phyloP scores from a whole-genome alignment of 1,284 basidiomycete species.

The Ustilago esculenta region DNA sequence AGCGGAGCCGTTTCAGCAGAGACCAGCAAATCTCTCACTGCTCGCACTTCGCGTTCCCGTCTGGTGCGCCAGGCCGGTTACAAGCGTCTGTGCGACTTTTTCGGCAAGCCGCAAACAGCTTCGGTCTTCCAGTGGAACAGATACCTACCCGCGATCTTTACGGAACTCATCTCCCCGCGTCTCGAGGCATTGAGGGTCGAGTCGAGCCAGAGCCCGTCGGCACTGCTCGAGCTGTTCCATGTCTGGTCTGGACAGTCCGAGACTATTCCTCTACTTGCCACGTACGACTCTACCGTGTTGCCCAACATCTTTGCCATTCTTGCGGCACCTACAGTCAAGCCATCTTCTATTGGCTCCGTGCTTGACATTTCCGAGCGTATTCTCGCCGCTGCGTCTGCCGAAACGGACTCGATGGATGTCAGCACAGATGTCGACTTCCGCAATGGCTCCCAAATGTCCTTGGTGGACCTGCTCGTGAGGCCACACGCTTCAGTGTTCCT shows the following conservation, averaged over 20 bases:
- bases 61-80: slow-evolving; percentile 82
- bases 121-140: slow-evolving; percentile 78
- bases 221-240: slow-evolving; percentile 85
- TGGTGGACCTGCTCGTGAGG: slow-evolving; percentile 71
- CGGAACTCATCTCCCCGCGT: slow-evolving; percentile 82
- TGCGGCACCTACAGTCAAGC: slow-evolving; percentile 84
- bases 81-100: slow-evolving; percentile 88
- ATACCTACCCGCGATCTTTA: slow-evolving; percentile 78
- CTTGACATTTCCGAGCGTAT: slow-evolving; percentile 87
- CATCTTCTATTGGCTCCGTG: slow-evolving; percentile 79
- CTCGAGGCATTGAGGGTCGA: slow-evolving; percentile 80
- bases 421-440: slow-evolving; percentile 14
- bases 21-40: slow-evolving; percentile 17
- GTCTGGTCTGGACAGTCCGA: slow-evolving; percentile 77
- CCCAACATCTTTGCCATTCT: slow-evolving; percentile 84
- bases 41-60: slow-evolving; percentile 36
- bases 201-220: slow-evolving; percentile 91
- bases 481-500: slow-evolving; percentile 83
- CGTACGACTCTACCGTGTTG: slow-evolving; percentile 77
- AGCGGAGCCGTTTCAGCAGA: slow-evolving; percentile 1
- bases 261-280: slow-evolving; percentile 75
- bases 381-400: slow-evolving; percentile 68
- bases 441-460: slow-evolving; percentile 14
- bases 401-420: slow-evolving; percentile 24
- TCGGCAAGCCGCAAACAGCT: slow-evolving; percentile 70